Evolutionary conservation across 2,329 filamentous ascomycete species (phyloP), one percentile per base, ranked within the genome.

Genomic region (Aspergillus sp.): DNA sequence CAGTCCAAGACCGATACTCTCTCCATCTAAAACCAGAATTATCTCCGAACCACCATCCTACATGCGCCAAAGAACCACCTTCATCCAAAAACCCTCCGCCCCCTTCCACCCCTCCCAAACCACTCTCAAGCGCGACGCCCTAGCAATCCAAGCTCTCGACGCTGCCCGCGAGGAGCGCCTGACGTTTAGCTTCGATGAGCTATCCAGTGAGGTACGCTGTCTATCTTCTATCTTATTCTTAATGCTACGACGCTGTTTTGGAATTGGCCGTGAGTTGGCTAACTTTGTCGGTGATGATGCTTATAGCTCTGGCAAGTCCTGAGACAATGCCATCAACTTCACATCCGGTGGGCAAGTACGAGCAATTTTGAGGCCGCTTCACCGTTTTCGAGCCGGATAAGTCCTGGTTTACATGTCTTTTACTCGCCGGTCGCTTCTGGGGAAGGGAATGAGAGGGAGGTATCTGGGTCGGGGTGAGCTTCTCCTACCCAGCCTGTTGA

Each of bases 381-480:
- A 40, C 93, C 93, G 2, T 88, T 95, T 67, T 79, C 84, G 44
- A 91, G 91, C 52, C 84, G 90, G 58, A 74, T 92, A 14, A 86
- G 91, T 2, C 87, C 93, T 0, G 93, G 93, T 3, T 77, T 98
- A 21, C 92, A 97, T 77, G 79, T 92, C 24, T 90, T 90, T 66
- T 92, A 88, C 70, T 90, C 88, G 0, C 89, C 63, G 17, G n/a
- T 52, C 15, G 17, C 15, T 9, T 27, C 40, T n/a, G 39, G 11
- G 19, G 9, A 31, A 40, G 49, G 12, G 15, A n/a, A n/a, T 24
- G 40, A 43, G 24, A 17, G 23, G 35, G 45, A 31, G 39, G 27
- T 31, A 31, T 11, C 27, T 4, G 50, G 33, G n/a, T 23, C 3
- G 21, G 23, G 39, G 19, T 27, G 46, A 46, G 35, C 65, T 55